These are phyloP conservation scores for Phytopythium cucurbitacearum DNA, from an alignment of 352 stramenopile genomes.

Conservation along the genomic window DNA sequence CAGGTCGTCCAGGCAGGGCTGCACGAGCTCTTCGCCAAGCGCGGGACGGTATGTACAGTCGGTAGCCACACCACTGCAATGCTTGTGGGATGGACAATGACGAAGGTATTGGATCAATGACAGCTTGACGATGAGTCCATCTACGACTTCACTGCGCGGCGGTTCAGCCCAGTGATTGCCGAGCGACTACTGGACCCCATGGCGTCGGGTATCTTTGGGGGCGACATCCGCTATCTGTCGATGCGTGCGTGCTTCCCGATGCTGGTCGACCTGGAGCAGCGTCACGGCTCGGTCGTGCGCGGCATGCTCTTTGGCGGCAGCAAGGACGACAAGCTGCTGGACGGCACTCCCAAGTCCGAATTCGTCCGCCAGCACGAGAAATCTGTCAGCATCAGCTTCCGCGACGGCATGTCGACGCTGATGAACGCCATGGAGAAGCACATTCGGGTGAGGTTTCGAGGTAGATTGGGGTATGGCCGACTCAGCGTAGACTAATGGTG, in stretches of 20 bases:
- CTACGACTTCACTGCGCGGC: slow-evolving; percentile 70
- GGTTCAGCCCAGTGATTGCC: slow-evolving; percentile 77
- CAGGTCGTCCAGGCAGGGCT: slow-evolving; percentile 53
- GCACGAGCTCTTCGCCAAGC: slow-evolving; percentile 56
- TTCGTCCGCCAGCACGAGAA: slow-evolving; percentile 69
- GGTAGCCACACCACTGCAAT: background rate
- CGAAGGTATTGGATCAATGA: background rate
- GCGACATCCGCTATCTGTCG: slow-evolving; percentile 74
- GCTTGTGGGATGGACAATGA: background rate
- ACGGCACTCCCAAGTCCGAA: slow-evolving; percentile 60
- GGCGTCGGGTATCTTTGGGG: slow-evolving; percentile 84
- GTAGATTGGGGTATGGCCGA: too few relatives aligned
- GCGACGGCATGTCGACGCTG: slow-evolving; percentile 68
- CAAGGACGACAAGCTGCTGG: slow-evolving; percentile 43
- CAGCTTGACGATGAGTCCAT: slow-evolving; percentile 70
- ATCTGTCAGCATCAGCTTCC: slow-evolving; percentile 85
- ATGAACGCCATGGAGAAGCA: slow-evolving; percentile 41
- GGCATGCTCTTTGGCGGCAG: slow-evolving; percentile 55
- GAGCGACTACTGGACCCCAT: slow-evolving; percentile 80
- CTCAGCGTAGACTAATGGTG: too few relatives aligned
- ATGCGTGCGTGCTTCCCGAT: slow-evolving; percentile 78
- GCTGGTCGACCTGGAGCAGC: slow-evolving; percentile 71
- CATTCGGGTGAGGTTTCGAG: slow-evolving; percentile 23
- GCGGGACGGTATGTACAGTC: slow-evolving; percentile 11
- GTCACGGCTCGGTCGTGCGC: slow-evolving; percentile 74